Evolutionary conservation across 2,329 filamentous ascomycete genomes (phyloP).

Genomic region (Gyromitra esculenta): DNA sequence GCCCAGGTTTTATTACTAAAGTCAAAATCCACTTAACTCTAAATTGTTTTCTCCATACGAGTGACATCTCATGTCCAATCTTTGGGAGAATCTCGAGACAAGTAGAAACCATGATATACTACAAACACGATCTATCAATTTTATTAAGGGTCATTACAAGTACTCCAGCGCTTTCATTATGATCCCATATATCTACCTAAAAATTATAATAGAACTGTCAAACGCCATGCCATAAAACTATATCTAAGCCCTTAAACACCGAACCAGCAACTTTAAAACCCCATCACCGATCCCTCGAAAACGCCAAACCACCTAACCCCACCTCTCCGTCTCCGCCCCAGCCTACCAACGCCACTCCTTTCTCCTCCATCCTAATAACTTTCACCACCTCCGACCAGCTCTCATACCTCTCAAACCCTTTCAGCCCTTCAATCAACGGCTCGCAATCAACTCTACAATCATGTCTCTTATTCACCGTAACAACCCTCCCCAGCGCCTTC

Average conservation of each 20-base stretch:
- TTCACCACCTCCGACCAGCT: slow-evolving; percentile 2
- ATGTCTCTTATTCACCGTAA: background rate
- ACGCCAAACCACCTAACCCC: background rate
- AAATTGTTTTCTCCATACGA: too few relatives aligned
- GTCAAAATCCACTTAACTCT: too few relatives aligned
- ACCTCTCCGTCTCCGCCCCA: slow-evolving; percentile 1
- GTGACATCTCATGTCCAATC: too few relatives aligned
- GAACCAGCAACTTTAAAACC: background rate
- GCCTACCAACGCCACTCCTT: slow-evolving; percentile 19
- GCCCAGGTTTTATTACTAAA: too few relatives aligned
- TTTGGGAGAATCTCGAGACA: too few relatives aligned
- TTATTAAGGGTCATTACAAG: too few relatives aligned
- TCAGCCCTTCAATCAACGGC: slow-evolving; percentile 5
- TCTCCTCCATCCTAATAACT: slow-evolving; percentile 25
- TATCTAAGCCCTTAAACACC: background rate
- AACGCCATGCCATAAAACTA: background rate
- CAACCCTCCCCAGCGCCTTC: slow-evolving; percentile 27
- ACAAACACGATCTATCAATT: too few relatives aligned
- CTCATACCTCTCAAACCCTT: slow-evolving; percentile 14
- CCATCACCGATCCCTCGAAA: background rate
- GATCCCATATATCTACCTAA: too few relatives aligned
- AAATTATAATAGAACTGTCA: background rate
- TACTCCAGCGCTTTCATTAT: too few relatives aligned
- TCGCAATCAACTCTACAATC: slow-evolving; percentile 31
- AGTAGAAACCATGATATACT: too few relatives aligned